Base-by-base conservation (phyloP, 75 land plant species). In the Cunninghamia lanceolata region DNA sequence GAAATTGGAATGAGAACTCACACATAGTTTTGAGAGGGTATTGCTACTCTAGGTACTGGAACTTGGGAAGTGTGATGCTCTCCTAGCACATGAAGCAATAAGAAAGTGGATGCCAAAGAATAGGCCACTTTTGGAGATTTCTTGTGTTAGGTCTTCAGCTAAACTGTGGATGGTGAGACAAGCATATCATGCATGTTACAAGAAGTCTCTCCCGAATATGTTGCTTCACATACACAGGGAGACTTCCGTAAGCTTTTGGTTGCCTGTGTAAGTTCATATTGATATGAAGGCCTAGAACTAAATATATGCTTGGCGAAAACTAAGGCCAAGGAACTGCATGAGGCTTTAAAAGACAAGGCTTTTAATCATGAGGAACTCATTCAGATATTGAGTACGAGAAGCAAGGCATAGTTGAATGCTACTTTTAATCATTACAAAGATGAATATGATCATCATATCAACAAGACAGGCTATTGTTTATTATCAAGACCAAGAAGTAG, bases 11-110 rank as follows among this genome's bases (percentile, higher is more conserved):
- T n/a, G n/a, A n/a, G n/a, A n/a, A n/a, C n/a, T n/a, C n/a, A n/a
- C n/a, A n/a, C n/a, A n/a, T n/a, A n/a, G n/a, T n/a, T n/a, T n/a
- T n/a, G n/a, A n/a, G n/a, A n/a, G n/a, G n/a, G n/a, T n/a, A n/a
- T n/a, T n/a, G n/a, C n/a, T n/a, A n/a, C n/a, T n/a, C n/a, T n/a
- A n/a, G n/a, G n/a, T n/a, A n/a, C n/a, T n/a, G n/a, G n/a, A n/a
- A n/a, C n/a, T n/a, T n/a, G n/a, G n/a, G n/a, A n/a, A 96, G 74
- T 88, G 93, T 80, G 96, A 96, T 89, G 98, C 98, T 0, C 54
- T 84, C 40, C 84, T 94, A 73, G 89, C 94, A 13, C 82, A 91
- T 82, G 90, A 91, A 56, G 89, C 94, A 56, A 88, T 89, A 36
- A 87, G 84, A 87, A 92, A 86, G 40, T 86, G 91, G 86, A 89